These are phyloP conservation scores for Cordyceps fumosorosea DNA, from an alignment of 2,329 filamentous ascomycete genomes.

Conservation along the genomic window DNA sequence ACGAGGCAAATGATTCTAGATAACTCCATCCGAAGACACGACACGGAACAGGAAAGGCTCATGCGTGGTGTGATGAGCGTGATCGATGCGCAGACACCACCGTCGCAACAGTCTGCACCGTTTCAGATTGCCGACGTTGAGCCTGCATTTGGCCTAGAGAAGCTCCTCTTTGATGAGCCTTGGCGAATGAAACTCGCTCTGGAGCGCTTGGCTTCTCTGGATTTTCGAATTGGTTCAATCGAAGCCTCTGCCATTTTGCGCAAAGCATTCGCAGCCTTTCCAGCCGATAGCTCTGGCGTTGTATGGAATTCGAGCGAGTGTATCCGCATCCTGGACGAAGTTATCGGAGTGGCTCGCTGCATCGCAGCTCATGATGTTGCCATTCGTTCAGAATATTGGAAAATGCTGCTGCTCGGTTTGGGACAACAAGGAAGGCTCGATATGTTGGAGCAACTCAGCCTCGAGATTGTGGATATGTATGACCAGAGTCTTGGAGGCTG, in stretches of 20 bases:
- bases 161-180: background rate
- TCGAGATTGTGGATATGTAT: slow-evolving; percentile 38
- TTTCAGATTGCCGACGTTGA: background rate
- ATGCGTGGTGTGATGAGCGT: slow-evolving; percentile 35
- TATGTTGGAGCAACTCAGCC: slow-evolving; percentile 38
- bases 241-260: slow-evolving; percentile 6
- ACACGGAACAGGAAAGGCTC: slow-evolving; percentile 37
- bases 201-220: background rate
- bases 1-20: slow-evolving; percentile 34
- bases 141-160: background rate
- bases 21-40: slow-evolving; percentile 23
- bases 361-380: slow-evolving; percentile 22
- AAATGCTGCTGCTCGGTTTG: slow-evolving; percentile 36
- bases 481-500: slow-evolving; percentile 23
- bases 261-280: slow-evolving; percentile 7
- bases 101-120: slow-evolving; percentile 14
- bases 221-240: background rate
- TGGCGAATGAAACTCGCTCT: slow-evolving; percentile 9
- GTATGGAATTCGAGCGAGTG: slow-evolving; percentile 1
- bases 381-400: slow-evolving; percentile 35
- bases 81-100: slow-evolving; percentile 15
- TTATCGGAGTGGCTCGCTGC: slow-evolving; percentile 2
- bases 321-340: background rate
- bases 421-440: slow-evolving; percentile 36
- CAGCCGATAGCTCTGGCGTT: background rate